Evolutionary conservation across 495 filamentous ascomycete species (phyloP), one percentile per base, ranked within the genome.

Genomic region (Neurospora pannonica): DNA sequence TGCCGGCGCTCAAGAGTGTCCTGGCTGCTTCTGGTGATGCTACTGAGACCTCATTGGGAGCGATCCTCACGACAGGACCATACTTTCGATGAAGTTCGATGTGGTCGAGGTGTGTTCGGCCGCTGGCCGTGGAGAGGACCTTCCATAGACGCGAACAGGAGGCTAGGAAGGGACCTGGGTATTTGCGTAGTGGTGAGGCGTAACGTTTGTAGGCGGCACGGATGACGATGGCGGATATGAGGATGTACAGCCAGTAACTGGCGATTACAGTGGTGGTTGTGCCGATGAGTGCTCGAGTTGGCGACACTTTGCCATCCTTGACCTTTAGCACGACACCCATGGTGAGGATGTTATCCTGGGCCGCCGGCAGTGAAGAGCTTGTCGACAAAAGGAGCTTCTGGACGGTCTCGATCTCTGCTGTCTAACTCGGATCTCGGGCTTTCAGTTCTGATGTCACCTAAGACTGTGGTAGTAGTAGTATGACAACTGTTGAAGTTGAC

Each of bases 31-130:
- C 77, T 11, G 89, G 87, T 10, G 86, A 87, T 1, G 86, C 77
- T 67, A 90, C 79, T 0, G 87, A 86, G 36, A 90, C 82, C 77
- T 89, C 85, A 77, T 87, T 84, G n/a, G 89, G 89, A 1, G 81
- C 84, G 54, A 88, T 86, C 36, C 89, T 84, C 70, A 90, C 88
- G 43, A 90, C 78, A 38, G 86, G 84, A 31, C 88, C 89, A 75
- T 89, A 87, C 76, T 85, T 85, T 15, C 78, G 75, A 77, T 89
- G 87, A 3, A 89, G 80, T 0, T 76, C 81, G 54, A 87, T 82
- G 76, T 88, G 84, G 5, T 85, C 76, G 38, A 83, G 76, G 70
- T 87, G 85, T 34, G 85, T 85, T 24, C 78, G 76, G 43, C 83
- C 84, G 0, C 74, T 76, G 7, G 78, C 76, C 17, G 80, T 80